phyloP scores from a whole-genome alignment of 1,284 basidiomycete genomes.

The Bjerkandera adusta region DNA sequence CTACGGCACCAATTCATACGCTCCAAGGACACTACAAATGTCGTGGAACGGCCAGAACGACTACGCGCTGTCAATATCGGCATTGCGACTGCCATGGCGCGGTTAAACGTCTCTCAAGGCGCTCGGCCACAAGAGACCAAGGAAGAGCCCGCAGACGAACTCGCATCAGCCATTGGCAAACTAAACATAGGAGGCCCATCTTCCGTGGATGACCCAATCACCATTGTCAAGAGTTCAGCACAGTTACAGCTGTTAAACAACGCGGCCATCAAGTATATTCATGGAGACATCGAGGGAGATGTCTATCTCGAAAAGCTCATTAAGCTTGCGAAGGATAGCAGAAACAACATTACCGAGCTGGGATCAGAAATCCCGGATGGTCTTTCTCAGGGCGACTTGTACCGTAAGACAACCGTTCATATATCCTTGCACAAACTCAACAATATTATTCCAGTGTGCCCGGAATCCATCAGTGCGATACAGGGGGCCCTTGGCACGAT shows the following conservation, averaged over 20 bases:
- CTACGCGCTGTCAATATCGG: constrained; percentile 81
- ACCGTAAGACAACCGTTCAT: constrained; percentile 52
- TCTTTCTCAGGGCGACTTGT: constrained; percentile 80
- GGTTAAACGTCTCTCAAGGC: constrained; percentile 34
- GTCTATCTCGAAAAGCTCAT: constrained; percentile 64
- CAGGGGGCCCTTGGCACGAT: constrained; percentile 77
- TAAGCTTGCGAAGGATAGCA: constrained; percentile 63
- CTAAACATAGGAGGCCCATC: constrained; percentile 43
- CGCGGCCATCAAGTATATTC: constrained; percentile 70
- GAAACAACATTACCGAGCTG: constrained; percentile 60
- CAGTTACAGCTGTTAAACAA: constrained; percentile 55
- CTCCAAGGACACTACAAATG: constrained; percentile 64
- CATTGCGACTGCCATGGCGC: constrained; percentile 72
- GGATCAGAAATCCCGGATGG: constrained; percentile 79
- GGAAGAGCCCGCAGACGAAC: constrained; percentile 38
- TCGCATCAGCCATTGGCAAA: constrained; percentile 52
- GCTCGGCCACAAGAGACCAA: constrained; percentile 17
- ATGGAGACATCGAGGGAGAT: constrained; percentile 67
- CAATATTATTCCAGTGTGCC: constrained; percentile 52
- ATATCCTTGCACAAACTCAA: not conserved
- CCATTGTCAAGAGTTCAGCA: constrained; percentile 51
- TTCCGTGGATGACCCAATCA: constrained; percentile 26
- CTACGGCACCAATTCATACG: constrained; percentile 78
- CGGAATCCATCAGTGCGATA: constrained; percentile 68
- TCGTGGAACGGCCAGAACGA: constrained; percentile 88